Evolutionary conservation across 441 rosid species (phyloP).

Genomic region (Populus hybrid): DNA sequence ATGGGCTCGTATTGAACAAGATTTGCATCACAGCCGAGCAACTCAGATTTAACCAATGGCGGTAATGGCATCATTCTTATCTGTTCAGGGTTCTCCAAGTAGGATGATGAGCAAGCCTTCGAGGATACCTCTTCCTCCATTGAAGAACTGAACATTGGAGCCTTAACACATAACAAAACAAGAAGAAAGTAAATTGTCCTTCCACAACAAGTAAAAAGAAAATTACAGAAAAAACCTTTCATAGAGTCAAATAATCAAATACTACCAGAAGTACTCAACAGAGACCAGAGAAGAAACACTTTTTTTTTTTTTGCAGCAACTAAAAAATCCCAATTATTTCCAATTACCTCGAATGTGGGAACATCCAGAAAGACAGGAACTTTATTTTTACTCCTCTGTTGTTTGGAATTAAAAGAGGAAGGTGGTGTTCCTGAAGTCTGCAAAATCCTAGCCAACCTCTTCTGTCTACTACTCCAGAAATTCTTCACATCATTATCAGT

Average conservation of each 20-base stretch:
- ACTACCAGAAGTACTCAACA: not conserved
- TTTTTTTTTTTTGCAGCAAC: not conserved
- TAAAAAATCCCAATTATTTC: not conserved
- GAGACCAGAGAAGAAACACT: not conserved
- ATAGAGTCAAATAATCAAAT: not conserved
- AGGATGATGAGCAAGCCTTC: slow-evolving; percentile 30
- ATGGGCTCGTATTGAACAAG: slow-evolving; percentile 15
- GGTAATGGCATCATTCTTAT: slow-evolving; percentile 29
- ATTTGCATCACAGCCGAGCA: slow-evolving; percentile 27
- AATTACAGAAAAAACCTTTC: not conserved
- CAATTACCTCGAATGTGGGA: slow-evolving; percentile 36
- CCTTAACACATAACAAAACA: slow-evolving; percentile 14
- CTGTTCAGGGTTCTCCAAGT: slow-evolving; percentile 18
- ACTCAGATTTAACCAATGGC: slow-evolving; percentile 30
- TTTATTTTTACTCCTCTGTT: slow-evolving; percentile 25
- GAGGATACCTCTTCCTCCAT: slow-evolving; percentile 43
- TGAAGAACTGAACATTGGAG: slow-evolving; percentile 28
- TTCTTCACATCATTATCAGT: slow-evolving; percentile 96
- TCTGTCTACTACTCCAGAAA: slow-evolving; percentile 92
- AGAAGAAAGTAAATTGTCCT: not conserved
- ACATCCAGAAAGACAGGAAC: slow-evolving; percentile 22
- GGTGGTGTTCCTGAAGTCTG: slow-evolving; percentile 38
- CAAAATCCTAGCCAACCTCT: slow-evolving; percentile 69
- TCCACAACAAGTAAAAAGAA: not conserved
- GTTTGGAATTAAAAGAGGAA: slow-evolving; percentile 37